Conservation (phyloP, 2,329 filamentous ascomycete genomes). For the Aspergillus sp. region DNA sequence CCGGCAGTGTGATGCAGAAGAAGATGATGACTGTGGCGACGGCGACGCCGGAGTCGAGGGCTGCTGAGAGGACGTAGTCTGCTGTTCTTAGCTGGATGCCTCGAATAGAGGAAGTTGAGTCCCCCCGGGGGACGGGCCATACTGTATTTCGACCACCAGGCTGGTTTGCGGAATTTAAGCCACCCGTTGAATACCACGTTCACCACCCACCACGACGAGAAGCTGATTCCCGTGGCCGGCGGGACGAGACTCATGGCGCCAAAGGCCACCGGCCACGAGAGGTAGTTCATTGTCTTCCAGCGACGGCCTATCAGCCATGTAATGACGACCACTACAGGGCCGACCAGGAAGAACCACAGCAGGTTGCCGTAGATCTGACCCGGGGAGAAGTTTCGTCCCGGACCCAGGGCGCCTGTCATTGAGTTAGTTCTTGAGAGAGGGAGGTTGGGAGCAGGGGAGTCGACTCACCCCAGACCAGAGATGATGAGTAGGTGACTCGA, state of each 20-base stretch:
- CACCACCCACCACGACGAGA: slow-evolving; percentile 56
- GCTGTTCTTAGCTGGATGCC: slow-evolving; percentile 3
- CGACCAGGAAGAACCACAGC: slow-evolving; percentile 64
- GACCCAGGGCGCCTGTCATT: slow-evolving; percentile 51
- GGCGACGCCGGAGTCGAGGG: slow-evolving; percentile 36
- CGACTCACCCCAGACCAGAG: slow-evolving; percentile 56
- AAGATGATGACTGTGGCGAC: slow-evolving; percentile 39
- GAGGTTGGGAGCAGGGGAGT: not conserved
- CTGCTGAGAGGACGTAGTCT: slow-evolving; percentile 40
- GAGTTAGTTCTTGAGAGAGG: not conserved
- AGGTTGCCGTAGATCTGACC: slow-evolving; percentile 55
- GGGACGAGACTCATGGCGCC: slow-evolving; percentile 57
- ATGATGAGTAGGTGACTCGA: slow-evolving; percentile 58
- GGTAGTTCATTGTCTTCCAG: slow-evolving; percentile 55
- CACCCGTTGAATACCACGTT: slow-evolving; percentile 42
- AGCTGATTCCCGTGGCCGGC: slow-evolving; percentile 61
- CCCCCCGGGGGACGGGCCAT: slow-evolving; percentile 3
- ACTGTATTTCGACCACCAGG: slow-evolving; percentile 45
- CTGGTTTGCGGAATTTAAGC: slow-evolving; percentile 34
- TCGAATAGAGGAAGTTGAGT: no score
- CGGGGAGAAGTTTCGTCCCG: slow-evolving; percentile 57
- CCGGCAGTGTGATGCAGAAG: slow-evolving; percentile 37
- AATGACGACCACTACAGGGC: slow-evolving; percentile 53
- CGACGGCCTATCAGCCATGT: slow-evolving; percentile 53
- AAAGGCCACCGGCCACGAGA: slow-evolving; percentile 61